phyloP scores from a whole-genome alignment of 768 basidiomycete species.

The Albatrellus ellisii region DNA sequence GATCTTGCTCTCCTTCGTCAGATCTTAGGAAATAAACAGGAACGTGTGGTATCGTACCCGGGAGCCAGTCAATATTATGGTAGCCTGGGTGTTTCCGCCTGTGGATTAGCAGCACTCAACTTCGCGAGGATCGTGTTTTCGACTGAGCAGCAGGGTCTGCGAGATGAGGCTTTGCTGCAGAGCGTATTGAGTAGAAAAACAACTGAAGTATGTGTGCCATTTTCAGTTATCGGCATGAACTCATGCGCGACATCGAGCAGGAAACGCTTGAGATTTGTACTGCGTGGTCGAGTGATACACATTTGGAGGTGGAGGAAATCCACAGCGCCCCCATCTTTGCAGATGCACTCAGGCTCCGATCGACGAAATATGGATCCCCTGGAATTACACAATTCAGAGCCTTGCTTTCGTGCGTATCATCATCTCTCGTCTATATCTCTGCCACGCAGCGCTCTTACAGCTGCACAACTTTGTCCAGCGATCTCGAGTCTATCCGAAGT shows the following conservation, averaged over 20 bases:
- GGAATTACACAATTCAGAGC: conserved; percentile 25
- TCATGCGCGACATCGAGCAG: conserved; percentile 19
- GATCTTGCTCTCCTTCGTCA: no score
- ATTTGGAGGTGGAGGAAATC: conserved; percentile 48
- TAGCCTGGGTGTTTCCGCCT: conserved; percentile 36
- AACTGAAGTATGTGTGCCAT: conserved; percentile 22
- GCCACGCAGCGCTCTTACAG: not conserved
- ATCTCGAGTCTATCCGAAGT: conserved; percentile 13
- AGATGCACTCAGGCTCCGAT: conserved; percentile 22
- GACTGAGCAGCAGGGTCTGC: conserved; percentile 20
- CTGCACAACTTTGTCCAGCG: conserved; percentile 14
- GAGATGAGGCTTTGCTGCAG: conserved; percentile 20
- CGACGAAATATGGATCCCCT: conserved; percentile 26
- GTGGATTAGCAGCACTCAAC: conserved; percentile 56
- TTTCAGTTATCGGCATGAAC: not conserved
- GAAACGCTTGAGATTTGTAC: conserved; percentile 44
- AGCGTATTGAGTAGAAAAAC: conserved; percentile 22
- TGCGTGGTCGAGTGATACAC: conserved; percentile 36
- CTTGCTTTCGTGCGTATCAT: conserved; percentile 18
- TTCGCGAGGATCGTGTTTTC: conserved; percentile 39
- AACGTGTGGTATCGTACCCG: conserved; percentile 28
- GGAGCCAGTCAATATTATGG: conserved; percentile 43
- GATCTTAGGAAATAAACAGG: conserved; percentile 1
- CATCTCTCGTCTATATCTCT: not conserved
- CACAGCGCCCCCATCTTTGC: conserved; percentile 34